Base-by-base conservation (phyloP, 2,329 filamentous ascomycete species). In the Fusarium dlaminii region DNA sequence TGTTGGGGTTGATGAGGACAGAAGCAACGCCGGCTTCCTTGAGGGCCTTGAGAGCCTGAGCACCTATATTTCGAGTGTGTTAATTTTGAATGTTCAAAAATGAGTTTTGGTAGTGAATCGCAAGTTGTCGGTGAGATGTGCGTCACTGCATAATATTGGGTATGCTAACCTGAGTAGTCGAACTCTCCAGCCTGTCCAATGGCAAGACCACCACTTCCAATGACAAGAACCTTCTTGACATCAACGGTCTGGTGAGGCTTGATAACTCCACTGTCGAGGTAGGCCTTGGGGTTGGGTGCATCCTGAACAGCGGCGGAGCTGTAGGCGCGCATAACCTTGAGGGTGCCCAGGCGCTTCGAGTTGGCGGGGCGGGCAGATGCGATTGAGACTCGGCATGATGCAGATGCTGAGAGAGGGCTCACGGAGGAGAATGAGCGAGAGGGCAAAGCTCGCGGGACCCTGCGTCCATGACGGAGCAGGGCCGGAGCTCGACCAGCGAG, bases 121-220 rank as follows among this genome's bases (percentile, higher is more conserved):
- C 57, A 55, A 62, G 68, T 56, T 51, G 24, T 61, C 37, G 61
- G 63, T 39, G 49, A 70, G 68, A 60, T 62, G 43, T 52, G 61
- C 32, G 37, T 43, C 54, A 61, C 29, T 29, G 30, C 27, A 29
- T 46, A 30, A 27, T 46, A 36, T 43, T 48, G 52, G 63, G 64
- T 39, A 46, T 32, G 88, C 91, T 76, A 88, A 97, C 95, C 96
- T 83, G 96, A 98, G 85, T 98, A 98, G 86, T 98, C 96, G 80
- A 98, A 98, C 87, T 98, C 96, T 86, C 96, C 96, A 75, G 96
- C 96, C 86, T 98, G 96, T 74, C 96, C 96, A 90, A 98, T 98
- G 82, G 94, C 94, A 78, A 98, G 89, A 84, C 96, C 96, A 86
- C 96, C 96, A 85, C 92, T 95, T 68, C 96, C 96, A 86, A 98